phyloP scores from a whole-genome alignment of 352 stramenopile species.

The Pythium phragmitis region DNA sequence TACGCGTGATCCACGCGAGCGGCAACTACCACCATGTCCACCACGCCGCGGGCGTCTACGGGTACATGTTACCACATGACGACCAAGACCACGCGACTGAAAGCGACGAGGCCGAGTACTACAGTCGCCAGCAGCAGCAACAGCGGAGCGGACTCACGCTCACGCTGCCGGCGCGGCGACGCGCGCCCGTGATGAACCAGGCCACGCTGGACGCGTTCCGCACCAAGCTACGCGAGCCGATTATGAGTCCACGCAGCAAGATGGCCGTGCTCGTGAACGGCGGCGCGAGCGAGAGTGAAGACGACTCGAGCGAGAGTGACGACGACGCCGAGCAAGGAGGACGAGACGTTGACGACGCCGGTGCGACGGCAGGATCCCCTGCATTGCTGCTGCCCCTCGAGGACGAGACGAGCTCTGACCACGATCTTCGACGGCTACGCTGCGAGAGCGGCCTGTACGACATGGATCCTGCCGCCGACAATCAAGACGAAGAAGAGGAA shows the following conservation, averaged over 20 bases:
- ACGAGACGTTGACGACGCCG: no score
- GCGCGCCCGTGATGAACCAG: conserved; percentile 38
- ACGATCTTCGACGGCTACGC: conserved; percentile 18
- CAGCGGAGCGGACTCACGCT: neutral
- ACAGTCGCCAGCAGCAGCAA: conserved; percentile 21
- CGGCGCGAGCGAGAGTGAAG: conserved; percentile 9
- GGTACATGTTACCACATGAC: conserved; percentile 14
- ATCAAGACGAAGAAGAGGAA: conserved; percentile 32
- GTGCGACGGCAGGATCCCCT: neutral
- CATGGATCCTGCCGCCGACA: conserved; percentile 13
- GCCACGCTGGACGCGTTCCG: conserved; percentile 67
- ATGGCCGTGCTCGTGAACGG: conserved; percentile 49
- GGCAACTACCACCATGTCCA: conserved; percentile 14
- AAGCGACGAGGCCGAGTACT: conserved; percentile 30
- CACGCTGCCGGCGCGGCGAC: conserved; percentile 12
- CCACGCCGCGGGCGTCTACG: conserved; percentile 9
- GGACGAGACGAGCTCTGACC: conserved; percentile 13
- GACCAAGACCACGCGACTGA: conserved; percentile 25
- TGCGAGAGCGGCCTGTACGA: conserved; percentile 22
- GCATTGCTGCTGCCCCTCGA: neutral
- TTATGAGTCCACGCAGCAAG: conserved; percentile 69
- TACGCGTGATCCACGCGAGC: conserved; percentile 22
- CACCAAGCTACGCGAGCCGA: conserved; percentile 64
- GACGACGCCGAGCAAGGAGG: neutral
- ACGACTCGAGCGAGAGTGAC: conserved; percentile 3